Conservation (phyloP, 2,329 filamentous ascomycete genomes). For the Pseudogymnoascus sp. region DNA sequence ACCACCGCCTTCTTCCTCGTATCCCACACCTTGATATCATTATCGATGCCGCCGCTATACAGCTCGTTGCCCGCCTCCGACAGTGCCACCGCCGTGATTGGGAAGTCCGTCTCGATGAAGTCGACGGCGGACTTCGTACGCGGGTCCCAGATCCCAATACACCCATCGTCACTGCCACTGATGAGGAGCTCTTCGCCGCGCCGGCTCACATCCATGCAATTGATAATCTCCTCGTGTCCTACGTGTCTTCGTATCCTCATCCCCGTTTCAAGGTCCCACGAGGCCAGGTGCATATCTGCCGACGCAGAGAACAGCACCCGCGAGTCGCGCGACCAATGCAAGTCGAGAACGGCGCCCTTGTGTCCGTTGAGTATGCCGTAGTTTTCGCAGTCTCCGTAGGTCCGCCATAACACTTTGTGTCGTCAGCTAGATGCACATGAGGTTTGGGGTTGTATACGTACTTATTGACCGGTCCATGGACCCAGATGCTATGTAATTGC, state of each 20-base stretch:
- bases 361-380: constrained; percentile 85
- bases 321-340: constrained; percentile 96
- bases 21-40: constrained; percentile 97
- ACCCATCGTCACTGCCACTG: constrained; percentile 89
- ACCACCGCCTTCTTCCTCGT: constrained; percentile 82
- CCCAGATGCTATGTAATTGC: constrained; percentile 84
- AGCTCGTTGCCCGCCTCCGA: constrained; percentile 93
- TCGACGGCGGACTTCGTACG: constrained; percentile 82
- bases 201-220: constrained; percentile 79
- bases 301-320: constrained; percentile 86
- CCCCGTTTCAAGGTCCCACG: constrained; percentile 93
- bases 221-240: constrained; percentile 94
- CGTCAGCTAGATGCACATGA: constrained; percentile 15
- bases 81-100: constrained; percentile 85
- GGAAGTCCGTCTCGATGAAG: constrained; percentile 85
- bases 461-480: constrained; percentile 91
- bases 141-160: constrained; percentile 93
- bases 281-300: constrained; percentile 86
- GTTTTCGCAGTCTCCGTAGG: constrained; percentile 89
- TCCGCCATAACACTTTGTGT: constrained; percentile 78
- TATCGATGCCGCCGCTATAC: constrained; percentile 91
- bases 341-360: constrained; percentile 81
- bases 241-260: constrained; percentile 83
- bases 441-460: constrained; percentile 38
- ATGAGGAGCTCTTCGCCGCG: constrained; percentile 86